A percentile compares a stretch with the other conserved stretches of the same genome.
These are phyloP conservation scores for Sicyos edulis DNA, from an alignment of 306 rosid genomes.

Conservation along the genomic window DNA sequence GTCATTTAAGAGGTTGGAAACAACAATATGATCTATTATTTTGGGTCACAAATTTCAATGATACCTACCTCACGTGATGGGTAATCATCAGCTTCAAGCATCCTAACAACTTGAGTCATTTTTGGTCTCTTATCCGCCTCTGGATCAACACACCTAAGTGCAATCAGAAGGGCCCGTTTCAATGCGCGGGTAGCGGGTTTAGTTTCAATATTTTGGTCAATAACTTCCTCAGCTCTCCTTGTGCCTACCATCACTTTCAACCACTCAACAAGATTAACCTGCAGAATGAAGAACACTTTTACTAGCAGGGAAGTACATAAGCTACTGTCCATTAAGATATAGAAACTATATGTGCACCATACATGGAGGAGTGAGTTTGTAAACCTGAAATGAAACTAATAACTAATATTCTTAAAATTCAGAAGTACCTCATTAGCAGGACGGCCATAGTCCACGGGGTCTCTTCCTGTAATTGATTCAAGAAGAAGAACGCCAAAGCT, in stretches of 20 bases:
- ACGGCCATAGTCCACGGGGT: conserved; percentile 84
- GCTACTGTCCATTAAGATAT: not conserved
- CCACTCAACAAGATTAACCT: conserved; percentile 99
- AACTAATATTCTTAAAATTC: not conserved
- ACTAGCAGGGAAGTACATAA: not conserved
- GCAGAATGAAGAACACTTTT: conserved; percentile 14
- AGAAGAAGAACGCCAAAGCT: conserved; percentile 92
- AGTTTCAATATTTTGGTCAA: conserved; percentile 62
- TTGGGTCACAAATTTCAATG: conserved; percentile 1
- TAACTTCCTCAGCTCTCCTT: conserved; percentile 85
- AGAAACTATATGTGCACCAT: not conserved
- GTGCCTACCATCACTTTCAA: conserved; percentile 92
- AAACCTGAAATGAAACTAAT: not conserved
- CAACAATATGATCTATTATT: not conserved
- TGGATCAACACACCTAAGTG: conserved; percentile 87
- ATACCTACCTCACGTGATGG: conserved; percentile 83
- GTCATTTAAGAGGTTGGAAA: not conserved
- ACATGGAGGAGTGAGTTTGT: not conserved
- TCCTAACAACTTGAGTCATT: conserved; percentile 89
- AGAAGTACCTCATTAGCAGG: conserved; percentile 66
- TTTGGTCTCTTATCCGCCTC: conserved; percentile 81
- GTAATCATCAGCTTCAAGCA: conserved; percentile 90
- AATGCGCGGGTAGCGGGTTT: conserved; percentile 73
- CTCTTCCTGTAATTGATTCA: conserved; percentile 91
- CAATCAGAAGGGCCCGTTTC: conserved; percentile 75